These are phyloP conservation scores for Termitomyces sp. DNA, from an alignment of 768 basidiomycete genomes.

Conservation along the genomic window DNA sequence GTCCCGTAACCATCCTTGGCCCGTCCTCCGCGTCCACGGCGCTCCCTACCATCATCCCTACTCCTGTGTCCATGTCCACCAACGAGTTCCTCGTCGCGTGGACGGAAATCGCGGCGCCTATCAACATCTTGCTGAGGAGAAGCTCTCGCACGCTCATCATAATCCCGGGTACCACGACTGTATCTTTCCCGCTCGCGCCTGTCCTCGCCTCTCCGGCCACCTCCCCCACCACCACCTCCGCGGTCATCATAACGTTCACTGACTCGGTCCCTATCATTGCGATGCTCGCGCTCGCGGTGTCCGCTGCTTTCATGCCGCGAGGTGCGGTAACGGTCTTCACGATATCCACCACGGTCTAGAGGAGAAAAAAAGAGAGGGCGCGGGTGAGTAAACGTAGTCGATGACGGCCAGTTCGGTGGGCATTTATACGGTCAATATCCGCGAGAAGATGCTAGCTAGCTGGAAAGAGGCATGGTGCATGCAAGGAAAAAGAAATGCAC, in stretches of 20 bases:
- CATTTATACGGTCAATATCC: conserved; percentile 28
- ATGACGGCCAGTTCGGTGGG: conserved; percentile 28
- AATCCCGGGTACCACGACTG: conserved; percentile 37
- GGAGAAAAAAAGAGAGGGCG: conserved; percentile 37
- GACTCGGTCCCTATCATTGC: conserved; percentile 38
- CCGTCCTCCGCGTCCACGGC: conserved; percentile 30
- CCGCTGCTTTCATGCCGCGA: conserved; percentile 56
- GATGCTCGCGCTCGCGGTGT: conserved; percentile 45
- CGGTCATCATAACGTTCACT: conserved; percentile 29
- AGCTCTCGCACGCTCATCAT: conserved; percentile 40
- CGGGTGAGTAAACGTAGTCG: conserved; percentile 44
- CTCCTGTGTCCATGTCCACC: conserved; percentile 31
- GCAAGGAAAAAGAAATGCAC: conserved; percentile 51
- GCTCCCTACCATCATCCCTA: conserved; percentile 30
- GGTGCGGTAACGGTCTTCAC: conserved; percentile 64
- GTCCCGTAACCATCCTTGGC: conserved; percentile 54
- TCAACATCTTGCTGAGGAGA: conserved; percentile 42
- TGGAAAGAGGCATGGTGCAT: conserved; percentile 57
- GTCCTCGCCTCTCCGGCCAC: conserved; percentile 40
- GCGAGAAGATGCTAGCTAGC: conserved; percentile 55
- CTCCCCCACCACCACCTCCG: conserved; percentile 23
- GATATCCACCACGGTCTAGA: conserved; percentile 53
- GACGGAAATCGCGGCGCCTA: conserved; percentile 41
- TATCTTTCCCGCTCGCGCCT: conserved; percentile 49
- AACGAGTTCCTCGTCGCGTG: conserved; percentile 37